Conservation (phyloP, 2,329 filamentous ascomycete genomes). For the Phyllosticta ampelicida region DNA sequence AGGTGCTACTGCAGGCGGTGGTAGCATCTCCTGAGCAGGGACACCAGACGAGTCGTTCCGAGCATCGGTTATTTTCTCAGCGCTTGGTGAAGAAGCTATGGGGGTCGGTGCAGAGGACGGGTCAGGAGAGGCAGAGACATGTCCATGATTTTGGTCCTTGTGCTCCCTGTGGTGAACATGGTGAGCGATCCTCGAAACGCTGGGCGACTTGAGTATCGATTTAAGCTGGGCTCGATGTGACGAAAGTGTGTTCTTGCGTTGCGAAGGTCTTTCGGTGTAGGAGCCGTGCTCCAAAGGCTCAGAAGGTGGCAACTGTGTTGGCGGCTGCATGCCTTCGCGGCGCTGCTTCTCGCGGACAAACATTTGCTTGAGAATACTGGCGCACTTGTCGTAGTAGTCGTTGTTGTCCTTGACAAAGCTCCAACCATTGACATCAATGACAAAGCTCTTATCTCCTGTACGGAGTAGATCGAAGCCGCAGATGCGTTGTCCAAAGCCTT, state of each 20-base stretch:
- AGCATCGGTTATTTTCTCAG: slow-evolving; percentile 27
- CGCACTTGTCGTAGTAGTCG: slow-evolving; percentile 89
- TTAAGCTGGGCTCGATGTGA: slow-evolving; percentile 40
- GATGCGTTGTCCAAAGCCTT: slow-evolving; percentile 84
- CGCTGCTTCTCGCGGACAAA: slow-evolving; percentile 71
- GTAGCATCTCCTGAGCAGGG: slow-evolving; percentile 19
- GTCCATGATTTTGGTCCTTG: slow-evolving; percentile 12
- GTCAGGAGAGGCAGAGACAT: slow-evolving; percentile 37
- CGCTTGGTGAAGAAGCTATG: slow-evolving; percentile 32
- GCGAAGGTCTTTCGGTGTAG: slow-evolving; percentile 4
- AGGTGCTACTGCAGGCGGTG: slow-evolving; percentile 19
- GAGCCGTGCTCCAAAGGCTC: neutral
- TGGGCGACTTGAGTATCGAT: slow-evolving; percentile 53
- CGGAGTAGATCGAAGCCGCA: slow-evolving; percentile 93
- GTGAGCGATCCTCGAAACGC: slow-evolving; percentile 48
- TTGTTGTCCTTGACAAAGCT: slow-evolving; percentile 99
- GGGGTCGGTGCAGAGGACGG: slow-evolving; percentile 30
- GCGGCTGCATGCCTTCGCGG: slow-evolving; percentile 40
- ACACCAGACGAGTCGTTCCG: slow-evolving; percentile 10
- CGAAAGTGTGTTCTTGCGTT: slow-evolving; percentile 24
- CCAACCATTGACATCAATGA: slow-evolving; percentile 99
- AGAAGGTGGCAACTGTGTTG: slow-evolving; percentile 26
- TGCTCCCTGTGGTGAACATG: slow-evolving; percentile 32
- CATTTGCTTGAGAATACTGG: slow-evolving; percentile 75
- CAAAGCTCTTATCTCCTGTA: slow-evolving; percentile 81